Base-by-base conservation (phyloP, 306 rosid genomes). In the Alnus rubra region DNA sequence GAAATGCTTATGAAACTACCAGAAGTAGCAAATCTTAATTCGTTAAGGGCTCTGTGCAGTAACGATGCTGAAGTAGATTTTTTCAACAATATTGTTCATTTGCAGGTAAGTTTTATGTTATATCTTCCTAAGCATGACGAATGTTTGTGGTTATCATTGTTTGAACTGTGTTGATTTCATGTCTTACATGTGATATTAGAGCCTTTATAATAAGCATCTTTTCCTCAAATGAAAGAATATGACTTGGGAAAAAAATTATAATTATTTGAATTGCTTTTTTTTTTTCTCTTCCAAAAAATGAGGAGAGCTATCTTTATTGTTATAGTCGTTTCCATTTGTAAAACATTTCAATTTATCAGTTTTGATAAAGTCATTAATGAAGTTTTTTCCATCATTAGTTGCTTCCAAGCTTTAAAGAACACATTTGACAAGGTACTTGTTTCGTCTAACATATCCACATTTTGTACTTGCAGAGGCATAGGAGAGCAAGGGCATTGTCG, bases 1-100 rank as follows among this genome's bases (percentile, higher is more conserved):
- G 90, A 90, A 87, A 95, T 95, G 96, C 92, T 89, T 80, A 80
- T 88, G 79, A 92, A 87, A 82, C 93, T 95, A 79, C 97, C 97
- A 15, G 87, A 86, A 42, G 83, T 89, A 75, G 86, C 86, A 65
- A 88, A 87, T 79, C 88, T 95, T 50, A 78, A 78, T 68, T 91
- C 92, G 47, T 86, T 95, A 73, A 55, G 49, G 85, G 88, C 55
- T 51, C 80, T 95, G 55, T 85, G 85, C 77, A 86, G 89, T 72
- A 87, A 87, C 28, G 94, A 90, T 58, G 88, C 84, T 48, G 98
- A 95, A 85, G 86, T 78, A 12, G 89, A 85, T 87, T 92, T 95
- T 88, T 92, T 91, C 88, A 89, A 88, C 73, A 84, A 88, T 84
- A 85, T 95, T 19, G n/a, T 85, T 82, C 96, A 92, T 64, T 55